A percentile compares a stretch with the other conserved stretches of the same genome.
These are phyloP conservation scores for Colletotrichum viniferum DNA, from an alignment of 2,329 filamentous ascomycete species.

Conservation along the genomic window DNA sequence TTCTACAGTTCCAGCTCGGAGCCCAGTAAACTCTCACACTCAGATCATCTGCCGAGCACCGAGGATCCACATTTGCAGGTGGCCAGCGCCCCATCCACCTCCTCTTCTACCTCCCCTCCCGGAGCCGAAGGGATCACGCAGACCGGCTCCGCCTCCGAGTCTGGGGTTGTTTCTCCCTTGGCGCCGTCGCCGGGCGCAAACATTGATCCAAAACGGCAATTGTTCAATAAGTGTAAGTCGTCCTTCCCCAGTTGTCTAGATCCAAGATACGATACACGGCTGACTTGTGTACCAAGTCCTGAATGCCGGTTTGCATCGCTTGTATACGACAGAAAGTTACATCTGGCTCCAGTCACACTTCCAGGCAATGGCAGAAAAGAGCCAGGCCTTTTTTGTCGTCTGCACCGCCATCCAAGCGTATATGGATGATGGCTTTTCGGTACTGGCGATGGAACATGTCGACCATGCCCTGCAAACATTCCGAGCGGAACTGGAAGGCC, in stretches of 20 bases:
- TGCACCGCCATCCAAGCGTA: conserved; percentile 18
- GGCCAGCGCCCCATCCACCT: neutral
- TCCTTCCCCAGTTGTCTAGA: neutral
- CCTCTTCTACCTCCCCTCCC: neutral
- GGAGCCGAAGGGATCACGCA: neutral
- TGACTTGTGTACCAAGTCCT: conserved; percentile 3
- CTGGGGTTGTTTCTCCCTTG: neutral
- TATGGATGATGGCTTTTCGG: conserved; percentile 15
- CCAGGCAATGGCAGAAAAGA: neutral
- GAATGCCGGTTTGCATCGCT: neutral
- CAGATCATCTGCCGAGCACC: neutral
- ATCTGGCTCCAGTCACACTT: conserved; percentile 16
- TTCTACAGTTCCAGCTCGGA: neutral
- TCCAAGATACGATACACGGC: neutral
- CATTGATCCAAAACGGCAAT: neutral
- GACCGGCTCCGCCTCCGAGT: neutral
- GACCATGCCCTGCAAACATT: conserved; percentile 19
- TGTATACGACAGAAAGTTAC: conserved; percentile 14
- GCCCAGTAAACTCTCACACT: neutral
- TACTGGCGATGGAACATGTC: conserved; percentile 16
- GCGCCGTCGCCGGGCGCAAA: neutral
- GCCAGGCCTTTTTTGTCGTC: conserved; percentile 10
- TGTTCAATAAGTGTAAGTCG: conserved; percentile 10
- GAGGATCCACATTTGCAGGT: neutral
- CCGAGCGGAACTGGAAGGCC: conserved; percentile 14